Evolutionary conservation across 805 yeast genomes (phyloP), one percentile per base, ranked within the genome.

Genomic region (Nakazawaea wyomingensis): DNA sequence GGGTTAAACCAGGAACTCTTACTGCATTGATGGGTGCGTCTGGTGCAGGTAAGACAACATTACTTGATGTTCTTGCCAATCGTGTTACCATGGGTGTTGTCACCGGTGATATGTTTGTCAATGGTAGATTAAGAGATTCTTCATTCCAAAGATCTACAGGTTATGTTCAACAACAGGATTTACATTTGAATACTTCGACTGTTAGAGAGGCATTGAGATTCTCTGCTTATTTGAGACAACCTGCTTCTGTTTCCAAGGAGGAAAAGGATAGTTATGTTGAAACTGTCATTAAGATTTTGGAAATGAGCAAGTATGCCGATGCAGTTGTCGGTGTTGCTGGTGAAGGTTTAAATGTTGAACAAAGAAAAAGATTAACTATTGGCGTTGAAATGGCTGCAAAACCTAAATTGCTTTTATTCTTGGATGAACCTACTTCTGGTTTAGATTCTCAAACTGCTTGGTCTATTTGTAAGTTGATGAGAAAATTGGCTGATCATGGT

Each of bases 21-120:
- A 83, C 90, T 33, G 91, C 91, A 4, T 68, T 84, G 46, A 83
- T 84, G 90, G 93, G 93, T 55, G 85, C 82, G 41, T 84, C 91
- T 27, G 93, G 93, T 66, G 93, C 93, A 36, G 93, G 93, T 66
- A 84, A 84, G 56, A 84, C 93, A 20, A 85, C 91, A 3, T 66
- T 84, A 45, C 68, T 85, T 53, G 83, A 84, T 60, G 80, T 82
- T 51, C 70, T 85, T 47, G 80, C 88, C 18, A 85, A 80, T 55
- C 74, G 91, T 60, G 75, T 82, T 43, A 74, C 80, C 34, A 68
- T 75, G 58, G 93, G 91, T 62, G 79, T 77, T 14, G 75, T 84
- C 33, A 74, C 87, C 30, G 85, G 86, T 53, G 84, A 81, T 53
- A 72, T 78, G 71, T 64, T 81, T 58, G 90, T 84, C 20, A 82